Evolutionary conservation across 176 grass and related monocot species (phyloP).

Genomic region (Neostapfia colusana): DNA sequence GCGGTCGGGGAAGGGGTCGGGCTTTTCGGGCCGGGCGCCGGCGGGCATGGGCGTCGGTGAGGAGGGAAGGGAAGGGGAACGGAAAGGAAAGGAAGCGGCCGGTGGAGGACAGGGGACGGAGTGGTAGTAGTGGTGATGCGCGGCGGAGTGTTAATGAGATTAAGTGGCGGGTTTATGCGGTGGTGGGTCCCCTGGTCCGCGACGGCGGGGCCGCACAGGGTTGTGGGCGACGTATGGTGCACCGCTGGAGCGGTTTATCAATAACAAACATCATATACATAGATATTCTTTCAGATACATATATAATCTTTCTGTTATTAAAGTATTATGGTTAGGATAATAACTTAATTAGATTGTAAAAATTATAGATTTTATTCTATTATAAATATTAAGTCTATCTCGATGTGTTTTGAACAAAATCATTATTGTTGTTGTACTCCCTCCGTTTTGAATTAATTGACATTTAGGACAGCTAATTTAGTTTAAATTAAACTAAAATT

Average conservation of each 20-base stretch:
- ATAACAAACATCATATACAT: not conserved
- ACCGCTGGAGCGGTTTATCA: not conserved
- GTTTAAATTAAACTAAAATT: too few relatives aligned
- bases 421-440: too few relatives aligned
- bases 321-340: too few relatives aligned
- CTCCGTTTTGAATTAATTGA: too few relatives aligned
- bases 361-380: too few relatives aligned
- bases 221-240: not conserved
- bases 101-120: not conserved
- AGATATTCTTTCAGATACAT: not conserved
- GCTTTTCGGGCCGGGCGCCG: not conserved
- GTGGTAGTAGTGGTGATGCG: not conserved
- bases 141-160: constrained; percentile 13
- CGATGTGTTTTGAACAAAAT: too few relatives aligned
- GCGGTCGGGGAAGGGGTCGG: not conserved
- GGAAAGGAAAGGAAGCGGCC: not conserved
- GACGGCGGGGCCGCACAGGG: not conserved
- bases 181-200: constrained; percentile 3
- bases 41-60: constrained; percentile 13
- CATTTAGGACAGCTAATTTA: too few relatives aligned
- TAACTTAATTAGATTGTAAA: too few relatives aligned
- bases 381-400: too few relatives aligned
- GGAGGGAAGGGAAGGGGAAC: not conserved
- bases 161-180: not conserved
- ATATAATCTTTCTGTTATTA: too few relatives aligned